Evolutionary conservation across 768 basidiomycete genomes (phyloP), one percentile per base, ranked within the genome.

Genomic region (Suillus weaverae): DNA sequence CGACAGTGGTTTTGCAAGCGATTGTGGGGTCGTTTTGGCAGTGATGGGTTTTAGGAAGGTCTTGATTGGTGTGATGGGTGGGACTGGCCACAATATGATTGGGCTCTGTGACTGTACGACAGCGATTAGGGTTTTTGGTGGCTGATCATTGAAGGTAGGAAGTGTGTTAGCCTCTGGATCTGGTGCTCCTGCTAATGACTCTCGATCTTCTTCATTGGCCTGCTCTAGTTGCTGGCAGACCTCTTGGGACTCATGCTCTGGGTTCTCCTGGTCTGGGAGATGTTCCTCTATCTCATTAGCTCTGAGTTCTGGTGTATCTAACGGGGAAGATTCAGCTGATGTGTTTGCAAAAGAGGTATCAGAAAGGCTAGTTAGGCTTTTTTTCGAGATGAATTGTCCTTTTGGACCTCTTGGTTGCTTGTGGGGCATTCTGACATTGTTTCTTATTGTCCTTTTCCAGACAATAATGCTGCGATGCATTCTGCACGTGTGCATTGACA

Each of bases 91-190:
- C 4, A 10, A 0, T 5, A 10, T 1, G 1, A n/a, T 46, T 2
- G 20, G 1, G 1, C 11, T n/a, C 10, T 46, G n/a, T 5, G n/a
- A 0, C 2, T 46, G n/a, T 5, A n/a, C 10, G 0, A 8, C 4
- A 0, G 20, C 4, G 1, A 4, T n/a, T 10, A 5, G 3, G n/a
- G 9, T 9, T 6, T 44, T n/a, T 5, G n/a, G 0, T 1, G 3
- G 43, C 0, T 10, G 44, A 2, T 9, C 9, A 5, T 46, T 2
- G 4, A 46, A 46, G 20, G 44, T 46, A 2, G 44, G 44, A 8
- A 46, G 44, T 46, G 4, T 11, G 2, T 11, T 46, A 5, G 4
- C 10, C 0, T 46, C n/a, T 11, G n/a, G 44, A 1, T 11, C 10
- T n/a, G 44, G n/a, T 18, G n/a, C n/a, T 46, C 44, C 44, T 4